Evolutionary conservation across 331 rosid genomes (phyloP), one percentile per base, ranked within the genome.

Genomic region (Saraca asoca): DNA sequence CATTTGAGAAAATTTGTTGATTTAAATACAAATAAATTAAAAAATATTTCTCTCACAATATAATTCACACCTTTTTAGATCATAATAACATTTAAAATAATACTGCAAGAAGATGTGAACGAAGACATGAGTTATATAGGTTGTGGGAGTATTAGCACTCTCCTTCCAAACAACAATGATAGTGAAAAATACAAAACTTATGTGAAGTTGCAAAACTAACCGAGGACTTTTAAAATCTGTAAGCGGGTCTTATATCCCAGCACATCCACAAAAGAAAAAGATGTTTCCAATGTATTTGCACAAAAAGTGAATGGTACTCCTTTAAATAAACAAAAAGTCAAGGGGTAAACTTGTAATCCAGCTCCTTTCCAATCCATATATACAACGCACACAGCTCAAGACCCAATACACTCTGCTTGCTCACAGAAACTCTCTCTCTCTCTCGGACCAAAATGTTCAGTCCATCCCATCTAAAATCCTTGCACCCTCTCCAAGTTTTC

Each of bases 341-440:
- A 84, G 83, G 95, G 96, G 80, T 17, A 81, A 62, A 60, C 0
- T 33, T 16, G 95, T 79, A 80, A 82, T 74, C 80, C 14, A 60
- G 6, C 0, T 5, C 7, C 65, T 54, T 79, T 64, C 70, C 75
- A 76, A 33, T 31, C 75, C 60, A 29, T 70, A 63, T 73, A 81
- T 56, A 63, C 62, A 14, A 20, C 7, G 10, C 8, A 10, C 43
- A 8, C 54, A 33, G 43, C 70, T 9, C 46, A 65, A 12, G 52
- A 38, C 62, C 66, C 38, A 51, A 18, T 1, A 68, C 24, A 14
- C 62, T 9, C n/a, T 1, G 5, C 51, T 10, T 6, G 16, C 14
- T 9, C 75, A 37, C 56, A 14, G 49, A 43, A n/a, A 52, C 44
- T 49, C 42, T 57, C 14, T 1, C 17, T 19, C 20, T 46, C 37